Base-by-base conservation (phyloP, 2,329 filamentous ascomycete genomes). In the Phyllosticta citriasiana region DNA sequence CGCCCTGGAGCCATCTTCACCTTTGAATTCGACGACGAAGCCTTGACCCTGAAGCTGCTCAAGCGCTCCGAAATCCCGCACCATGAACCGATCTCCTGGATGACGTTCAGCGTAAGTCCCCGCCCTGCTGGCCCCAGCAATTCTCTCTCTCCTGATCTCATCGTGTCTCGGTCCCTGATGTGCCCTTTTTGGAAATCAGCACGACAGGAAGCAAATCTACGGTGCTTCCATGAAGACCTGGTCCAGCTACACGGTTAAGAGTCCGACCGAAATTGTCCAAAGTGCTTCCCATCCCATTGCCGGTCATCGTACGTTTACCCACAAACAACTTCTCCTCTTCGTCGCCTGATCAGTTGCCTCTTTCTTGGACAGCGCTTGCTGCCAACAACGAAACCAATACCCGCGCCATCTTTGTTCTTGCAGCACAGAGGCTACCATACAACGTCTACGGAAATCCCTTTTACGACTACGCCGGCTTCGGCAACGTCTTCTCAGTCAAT, bases 181-280 rank as follows among this genome's bases (percentile, higher is more conserved):
- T 30, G 9, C 54, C n/a, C 22, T 35, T 5, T 30, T 57, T 26
- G 8, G 19, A 61, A 47, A 47, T 59, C 70, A 93, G 87, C 89
- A 95, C 75, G 78, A 82, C 64, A 88, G 87, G 70, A 93, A 91
- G 75, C 88, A 88, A 72, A 87, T 96, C 63, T 96, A 96, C 73
- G 91, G 91, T 68, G 87, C 91, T 3, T 89, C 89, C 63, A 94
- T 94, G 89, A 96, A 96, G 80, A 93, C 91, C 73, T 96, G 90
- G 89, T 87, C 87, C 57, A 91, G 88, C 72, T 93, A 89, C 73
- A 79, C 85, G 54, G 88, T 95, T 68, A 83, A 86, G 68, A 87
- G 83, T 66, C 88, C 90, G 2, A 86, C 84, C 1, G 84, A 90
- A 57, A 94, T 96, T 65, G 76, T 84, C 55, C 90, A 94, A 67